These are phyloP conservation scores for Sphenostylis stenocarpa DNA, from an alignment of 306 rosid species.

Conservation along the genomic window DNA sequence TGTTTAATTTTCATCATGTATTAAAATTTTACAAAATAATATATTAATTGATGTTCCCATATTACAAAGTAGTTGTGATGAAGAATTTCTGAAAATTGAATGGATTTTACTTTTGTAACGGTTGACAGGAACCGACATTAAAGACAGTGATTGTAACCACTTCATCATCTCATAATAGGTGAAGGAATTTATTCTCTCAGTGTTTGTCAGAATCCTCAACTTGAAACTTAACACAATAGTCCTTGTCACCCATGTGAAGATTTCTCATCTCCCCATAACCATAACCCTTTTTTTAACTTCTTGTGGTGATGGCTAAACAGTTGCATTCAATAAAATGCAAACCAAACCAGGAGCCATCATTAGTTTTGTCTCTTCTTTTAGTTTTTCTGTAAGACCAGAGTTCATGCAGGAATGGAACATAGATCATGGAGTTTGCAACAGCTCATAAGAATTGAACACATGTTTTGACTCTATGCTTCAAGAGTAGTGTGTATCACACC, in stretches of 20 bases:
- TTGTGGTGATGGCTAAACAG: neutral
- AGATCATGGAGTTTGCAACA: too few species aligned
- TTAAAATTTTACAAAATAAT: too few species aligned
- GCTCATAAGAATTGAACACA: too few species aligned
- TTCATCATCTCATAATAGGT: slow-evolving; percentile 10
- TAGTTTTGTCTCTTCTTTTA: slow-evolving; percentile 18
- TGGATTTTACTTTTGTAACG: neutral
- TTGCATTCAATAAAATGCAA: neutral
- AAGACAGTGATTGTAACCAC: slow-evolving; percentile 6
- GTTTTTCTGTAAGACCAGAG: too few species aligned
- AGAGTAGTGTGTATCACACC: neutral
- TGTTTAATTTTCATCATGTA: too few species aligned
- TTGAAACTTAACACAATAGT: neutral
- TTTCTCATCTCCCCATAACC: neutral
- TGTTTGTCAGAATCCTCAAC: slow-evolving; percentile 22
- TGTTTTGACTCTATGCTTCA: too few species aligned
- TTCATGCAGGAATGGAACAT: too few species aligned
- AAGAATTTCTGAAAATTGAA: neutral
- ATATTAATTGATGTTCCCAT: too few species aligned
- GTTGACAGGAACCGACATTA: neutral
- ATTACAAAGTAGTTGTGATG: neutral
- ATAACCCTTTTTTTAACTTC: neutral
- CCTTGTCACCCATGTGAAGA: slow-evolving; percentile 35
- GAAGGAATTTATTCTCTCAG: slow-evolving; percentile 23
- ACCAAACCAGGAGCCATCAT: neutral